These are phyloP conservation scores for Plasmodium sp. DNA, from an alignment of 169 alveolate species.

Conservation along the genomic window DNA sequence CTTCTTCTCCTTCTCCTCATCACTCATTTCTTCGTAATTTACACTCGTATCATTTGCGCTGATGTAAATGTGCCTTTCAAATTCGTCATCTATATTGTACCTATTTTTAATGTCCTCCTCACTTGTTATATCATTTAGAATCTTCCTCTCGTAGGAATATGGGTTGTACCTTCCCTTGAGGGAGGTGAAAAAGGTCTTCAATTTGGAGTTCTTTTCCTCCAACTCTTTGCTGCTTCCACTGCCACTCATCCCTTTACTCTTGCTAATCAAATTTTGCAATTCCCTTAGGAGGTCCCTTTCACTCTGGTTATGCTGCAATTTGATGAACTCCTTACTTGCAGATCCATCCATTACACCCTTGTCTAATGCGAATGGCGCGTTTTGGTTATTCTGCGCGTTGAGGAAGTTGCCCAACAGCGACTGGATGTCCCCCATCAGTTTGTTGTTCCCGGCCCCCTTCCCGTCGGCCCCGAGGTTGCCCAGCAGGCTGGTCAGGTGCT, in stretches of 20 bases:
- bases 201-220: constrained; percentile 26
- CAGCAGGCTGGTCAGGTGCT: neutral
- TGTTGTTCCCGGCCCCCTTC: neutral
- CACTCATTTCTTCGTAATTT: constrained; percentile 22
- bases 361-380: constrained; percentile 41
- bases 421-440: neutral
- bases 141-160: constrained; percentile 49
- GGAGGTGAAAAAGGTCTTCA: neutral
- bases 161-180: constrained; percentile 47
- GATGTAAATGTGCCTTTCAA: constrained; percentile 11
- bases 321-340: neutral
- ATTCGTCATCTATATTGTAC: constrained; percentile 48
- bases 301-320: neutral
- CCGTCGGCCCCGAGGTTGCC: neutral
- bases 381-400: neutral
- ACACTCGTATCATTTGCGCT: neutral
- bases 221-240: neutral
- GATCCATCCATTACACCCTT: constrained; percentile 25
- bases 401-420: constrained; percentile 26
- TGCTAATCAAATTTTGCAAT: constrained; percentile 29
- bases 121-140: constrained; percentile 28
- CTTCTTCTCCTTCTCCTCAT: constrained; percentile 57
- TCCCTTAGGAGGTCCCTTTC: constrained; percentile 14
- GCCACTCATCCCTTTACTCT: constrained; percentile 3
- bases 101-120: constrained; percentile 51